Conservation (phyloP, 202 grass and related monocot genomes). For the Panicum virgatum region DNA sequence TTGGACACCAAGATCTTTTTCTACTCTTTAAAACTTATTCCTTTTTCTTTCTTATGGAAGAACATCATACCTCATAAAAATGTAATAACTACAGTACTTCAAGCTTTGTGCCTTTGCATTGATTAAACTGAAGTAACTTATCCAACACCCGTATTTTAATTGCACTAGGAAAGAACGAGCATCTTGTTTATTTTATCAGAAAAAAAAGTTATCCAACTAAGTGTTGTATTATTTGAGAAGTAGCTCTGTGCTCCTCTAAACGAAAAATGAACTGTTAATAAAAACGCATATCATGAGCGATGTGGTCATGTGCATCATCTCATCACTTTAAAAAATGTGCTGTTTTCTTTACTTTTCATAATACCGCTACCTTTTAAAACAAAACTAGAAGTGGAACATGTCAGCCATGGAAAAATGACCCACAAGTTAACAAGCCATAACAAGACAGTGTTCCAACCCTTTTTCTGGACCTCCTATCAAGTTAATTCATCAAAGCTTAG, state of each 20-base stretch:
- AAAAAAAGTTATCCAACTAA: neutral
- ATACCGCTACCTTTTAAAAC: neutral
- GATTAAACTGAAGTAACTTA: neutral
- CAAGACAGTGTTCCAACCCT: neutral
- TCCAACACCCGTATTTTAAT: neutral
- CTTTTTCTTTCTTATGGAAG: neutral
- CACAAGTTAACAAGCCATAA: neutral
- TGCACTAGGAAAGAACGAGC: neutral
- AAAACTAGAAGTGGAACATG: neutral
- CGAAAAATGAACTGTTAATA: neutral
- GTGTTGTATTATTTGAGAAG: neutral
- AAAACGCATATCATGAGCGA: neutral
- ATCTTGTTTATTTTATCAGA: neutral
- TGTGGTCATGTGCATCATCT: neutral
- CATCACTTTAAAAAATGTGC: neutral
- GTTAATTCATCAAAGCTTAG: constrained; percentile 8
- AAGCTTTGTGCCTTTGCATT: neutral
- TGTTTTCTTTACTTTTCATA: neutral
- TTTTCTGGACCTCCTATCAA: neutral
- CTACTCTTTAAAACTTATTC: neutral
- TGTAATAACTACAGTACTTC: neutral
- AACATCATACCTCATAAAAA: neutral
- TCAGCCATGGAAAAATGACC: neutral
- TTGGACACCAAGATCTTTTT: neutral
- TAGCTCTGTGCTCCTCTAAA: neutral